Percentiles rank a stretch among this genome's conserved stretches.
Evolutionary conservation across 345 rosid species (phyloP).

Genomic region (Cardamine chenopodiifolia): DNA sequence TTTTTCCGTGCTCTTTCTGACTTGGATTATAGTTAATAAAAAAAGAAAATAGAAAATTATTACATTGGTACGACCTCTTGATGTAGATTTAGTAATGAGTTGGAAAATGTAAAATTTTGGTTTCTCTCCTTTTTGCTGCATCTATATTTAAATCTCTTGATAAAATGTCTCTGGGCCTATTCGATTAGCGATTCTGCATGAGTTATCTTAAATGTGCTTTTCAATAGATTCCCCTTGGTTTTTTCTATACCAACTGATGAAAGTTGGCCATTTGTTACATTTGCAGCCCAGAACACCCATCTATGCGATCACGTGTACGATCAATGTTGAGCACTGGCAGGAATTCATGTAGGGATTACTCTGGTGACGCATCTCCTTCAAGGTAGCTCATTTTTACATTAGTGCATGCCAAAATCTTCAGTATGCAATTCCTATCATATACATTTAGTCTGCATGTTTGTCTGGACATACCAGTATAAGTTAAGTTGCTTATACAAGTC

Average conservation of each 20-base stretch:
- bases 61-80: not conserved
- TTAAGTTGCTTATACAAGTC: slow-evolving; percentile 21
- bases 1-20: slow-evolving; percentile 43
- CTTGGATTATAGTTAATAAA: slow-evolving; percentile 5
- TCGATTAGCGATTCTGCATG: not conserved
- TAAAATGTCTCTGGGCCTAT: not conserved
- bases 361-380: slow-evolving; percentile 70
- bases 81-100: not conserved
- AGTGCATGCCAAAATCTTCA: slow-evolving; percentile 11
- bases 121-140: slow-evolving; percentile 11
- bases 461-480: not conserved
- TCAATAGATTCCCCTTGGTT: not conserved
- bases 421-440: slow-evolving; percentile 16
- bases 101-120: not conserved
- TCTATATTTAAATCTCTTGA: slow-evolving; percentile 1
- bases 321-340: slow-evolving; percentile 87
- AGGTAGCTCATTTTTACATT: slow-evolving; percentile 53
- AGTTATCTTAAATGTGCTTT: not conserved
- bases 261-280: slow-evolving; percentile 36
- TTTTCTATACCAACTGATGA: slow-evolving; percentile 16
- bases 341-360: slow-evolving; percentile 60
- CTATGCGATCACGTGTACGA: slow-evolving; percentile 69
- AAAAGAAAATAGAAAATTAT: not conserved
- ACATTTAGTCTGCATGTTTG: slow-evolving; percentile 18
- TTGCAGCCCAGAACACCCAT: slow-evolving; percentile 94